Conservation (phyloP, 2,329 filamentous ascomycete species). For the Septoria petroselini region DNA sequence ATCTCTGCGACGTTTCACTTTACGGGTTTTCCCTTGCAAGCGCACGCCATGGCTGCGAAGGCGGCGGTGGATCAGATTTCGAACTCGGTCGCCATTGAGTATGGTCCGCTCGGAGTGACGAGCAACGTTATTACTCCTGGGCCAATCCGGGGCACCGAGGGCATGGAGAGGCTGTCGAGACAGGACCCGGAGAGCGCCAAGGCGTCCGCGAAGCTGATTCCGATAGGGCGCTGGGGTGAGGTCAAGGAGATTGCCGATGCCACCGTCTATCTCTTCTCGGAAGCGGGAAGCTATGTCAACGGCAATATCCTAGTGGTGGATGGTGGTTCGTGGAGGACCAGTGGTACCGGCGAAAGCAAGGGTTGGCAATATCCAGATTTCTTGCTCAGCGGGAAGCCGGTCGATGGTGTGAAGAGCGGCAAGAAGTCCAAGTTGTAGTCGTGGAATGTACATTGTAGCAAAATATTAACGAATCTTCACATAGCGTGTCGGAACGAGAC, state of each 20-base stretch:
- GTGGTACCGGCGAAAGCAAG: slow-evolving; percentile 37
- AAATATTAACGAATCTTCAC: not conserved
- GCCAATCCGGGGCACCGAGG: slow-evolving; percentile 78
- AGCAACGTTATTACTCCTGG: slow-evolving; percentile 88
- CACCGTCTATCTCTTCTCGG: slow-evolving; percentile 83
- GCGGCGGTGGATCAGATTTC: slow-evolving; percentile 84
- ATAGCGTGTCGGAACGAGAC: no score
- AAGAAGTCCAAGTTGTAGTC: slow-evolving; percentile 56
- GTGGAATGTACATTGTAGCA: no score
- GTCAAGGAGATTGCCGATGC: slow-evolving; percentile 90
- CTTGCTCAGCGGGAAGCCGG: slow-evolving; percentile 51
- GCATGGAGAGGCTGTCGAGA: slow-evolving; percentile 46
- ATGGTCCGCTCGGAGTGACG: slow-evolving; percentile 80
- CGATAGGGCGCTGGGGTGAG: slow-evolving; percentile 71
- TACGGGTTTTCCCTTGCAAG: slow-evolving; percentile 77
- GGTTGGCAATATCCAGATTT: slow-evolving; percentile 57
- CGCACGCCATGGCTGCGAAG: slow-evolving; percentile 89
- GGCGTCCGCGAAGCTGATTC: slow-evolving; percentile 51
- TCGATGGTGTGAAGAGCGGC: slow-evolving; percentile 57
- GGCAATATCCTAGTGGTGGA: slow-evolving; percentile 73
- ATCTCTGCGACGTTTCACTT: slow-evolving; percentile 91
- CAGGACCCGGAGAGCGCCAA: slow-evolving; percentile 32
- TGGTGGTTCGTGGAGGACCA: slow-evolving; percentile 52
- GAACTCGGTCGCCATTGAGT: slow-evolving; percentile 77
- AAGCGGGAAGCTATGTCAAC: slow-evolving; percentile 81